Percentiles rank a stretch among this genome's conserved stretches.
Conservation (phyloP, 495 filamentous ascomycete genomes). For the Aspergillus heteromorphus region DNA sequence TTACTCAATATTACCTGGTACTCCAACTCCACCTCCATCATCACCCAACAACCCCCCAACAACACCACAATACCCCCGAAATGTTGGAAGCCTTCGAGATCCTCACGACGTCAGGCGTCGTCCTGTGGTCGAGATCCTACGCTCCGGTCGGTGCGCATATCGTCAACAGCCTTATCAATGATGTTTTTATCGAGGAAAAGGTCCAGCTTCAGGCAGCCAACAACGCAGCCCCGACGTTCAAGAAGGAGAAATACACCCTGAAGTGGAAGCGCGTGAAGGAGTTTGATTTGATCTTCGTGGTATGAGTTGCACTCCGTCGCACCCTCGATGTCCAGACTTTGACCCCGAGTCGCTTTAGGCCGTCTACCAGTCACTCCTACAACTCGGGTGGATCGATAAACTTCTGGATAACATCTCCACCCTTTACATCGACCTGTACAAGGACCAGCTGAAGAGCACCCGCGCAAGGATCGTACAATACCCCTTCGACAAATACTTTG, state of each 20-base stretch:
- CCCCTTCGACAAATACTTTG: constrained; percentile 87
- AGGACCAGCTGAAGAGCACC: constrained; percentile 75
- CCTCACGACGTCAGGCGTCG: constrained; percentile 89
- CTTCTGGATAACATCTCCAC: constrained; percentile 90
- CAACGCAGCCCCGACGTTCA: constrained; percentile 56
- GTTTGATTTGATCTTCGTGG: constrained; percentile 90
- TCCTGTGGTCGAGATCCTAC: constrained; percentile 91
- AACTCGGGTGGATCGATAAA: constrained; percentile 95
- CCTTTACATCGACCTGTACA: constrained; percentile 84
- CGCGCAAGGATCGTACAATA: constrained; percentile 71
- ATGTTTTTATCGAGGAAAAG: constrained; percentile 95
- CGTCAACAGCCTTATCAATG: constrained; percentile 89
- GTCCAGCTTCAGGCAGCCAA: constrained; percentile 49
- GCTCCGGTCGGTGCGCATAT: constrained; percentile 71
- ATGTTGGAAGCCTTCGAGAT: constrained; percentile 98
- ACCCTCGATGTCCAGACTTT: constrained; percentile 12
- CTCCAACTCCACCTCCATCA: not conserved
- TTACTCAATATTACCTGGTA: too few relatives aligned
- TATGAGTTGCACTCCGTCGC: constrained; percentile 38
- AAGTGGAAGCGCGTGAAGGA: constrained; percentile 93
- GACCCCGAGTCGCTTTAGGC: constrained; percentile 52
- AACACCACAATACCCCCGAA: constrained; percentile 4
- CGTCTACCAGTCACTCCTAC: constrained; percentile 91
- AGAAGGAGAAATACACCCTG: constrained; percentile 88
- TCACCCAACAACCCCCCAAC: not conserved